Percentiles rank a stretch among this genome's conserved stretches.
phyloP scores from a whole-genome alignment of 2,329 filamentous ascomycete species.

The Aspergillus neotritici region DNA sequence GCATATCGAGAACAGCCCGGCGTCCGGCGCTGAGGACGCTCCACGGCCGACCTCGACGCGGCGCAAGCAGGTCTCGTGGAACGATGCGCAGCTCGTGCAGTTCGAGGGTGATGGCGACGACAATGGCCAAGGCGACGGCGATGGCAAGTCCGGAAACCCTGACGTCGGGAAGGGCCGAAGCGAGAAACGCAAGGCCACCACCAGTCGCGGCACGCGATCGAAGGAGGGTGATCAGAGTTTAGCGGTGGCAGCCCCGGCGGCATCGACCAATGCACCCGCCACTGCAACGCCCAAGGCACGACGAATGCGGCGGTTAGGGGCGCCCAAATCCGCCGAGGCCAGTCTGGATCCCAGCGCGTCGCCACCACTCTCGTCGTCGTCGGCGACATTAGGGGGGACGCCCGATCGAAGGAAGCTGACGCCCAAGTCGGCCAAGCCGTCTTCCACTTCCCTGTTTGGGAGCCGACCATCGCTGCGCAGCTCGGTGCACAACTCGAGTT shows the following conservation, averaged over 20 bases:
- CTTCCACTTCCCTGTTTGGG: slow-evolving; percentile 12
- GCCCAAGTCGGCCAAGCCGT: slow-evolving; percentile 28
- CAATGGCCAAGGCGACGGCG: slow-evolving; percentile 12
- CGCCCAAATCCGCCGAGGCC: slow-evolving; percentile 14
- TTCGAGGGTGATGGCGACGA: slow-evolving; percentile 28
- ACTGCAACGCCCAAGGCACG: slow-evolving; percentile 25
- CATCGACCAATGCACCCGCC: slow-evolving; percentile 18
- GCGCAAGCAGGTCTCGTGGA: slow-evolving; percentile 36
- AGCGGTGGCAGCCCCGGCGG: slow-evolving; percentile 15
- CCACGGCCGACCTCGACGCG: slow-evolving; percentile 2
- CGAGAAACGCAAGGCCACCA: slow-evolving; percentile 21
- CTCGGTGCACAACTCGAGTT: slow-evolving; percentile 23
- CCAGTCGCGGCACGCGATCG: slow-evolving; percentile 21
- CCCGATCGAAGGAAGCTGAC: slow-evolving; percentile 31
- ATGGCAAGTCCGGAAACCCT: slow-evolving; percentile 14
- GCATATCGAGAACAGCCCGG: slow-evolving; percentile 16
- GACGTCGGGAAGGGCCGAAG: too few species aligned
- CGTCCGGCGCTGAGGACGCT: slow-evolving; percentile 2
- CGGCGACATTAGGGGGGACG: slow-evolving; percentile 16
- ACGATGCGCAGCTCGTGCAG: slow-evolving; percentile 32
- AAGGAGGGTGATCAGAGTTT: slow-evolving; percentile 15
- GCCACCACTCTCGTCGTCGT: slow-evolving; percentile 14
- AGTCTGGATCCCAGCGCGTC: slow-evolving; percentile 8
- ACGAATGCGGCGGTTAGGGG: slow-evolving; percentile 28
- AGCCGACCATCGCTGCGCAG: slow-evolving; percentile 1